Conservation (phyloP, 495 filamentous ascomycete species). For the Aspergillus baeticus region DNA sequence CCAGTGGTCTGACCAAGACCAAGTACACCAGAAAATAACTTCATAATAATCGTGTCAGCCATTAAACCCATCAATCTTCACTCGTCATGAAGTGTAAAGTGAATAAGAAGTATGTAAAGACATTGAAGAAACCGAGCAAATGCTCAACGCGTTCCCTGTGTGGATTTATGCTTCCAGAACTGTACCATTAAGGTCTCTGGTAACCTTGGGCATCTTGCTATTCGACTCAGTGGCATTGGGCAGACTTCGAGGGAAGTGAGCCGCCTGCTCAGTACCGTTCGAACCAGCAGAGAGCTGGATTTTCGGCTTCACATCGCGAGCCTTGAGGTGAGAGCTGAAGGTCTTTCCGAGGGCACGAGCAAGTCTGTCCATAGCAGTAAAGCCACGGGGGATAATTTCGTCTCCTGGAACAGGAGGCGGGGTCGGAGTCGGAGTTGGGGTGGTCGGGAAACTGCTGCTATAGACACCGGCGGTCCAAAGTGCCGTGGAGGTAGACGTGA, state of each 20-base stretch:
- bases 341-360: constrained; percentile 8
- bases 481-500: constrained; percentile 17
- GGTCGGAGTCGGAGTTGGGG: constrained; percentile 3
- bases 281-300: neutral
- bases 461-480: neutral
- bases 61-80: constrained; percentile 1
- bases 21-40: neutral
- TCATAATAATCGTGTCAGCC: neutral
- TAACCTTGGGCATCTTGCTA: neutral
- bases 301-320: constrained; percentile 3
- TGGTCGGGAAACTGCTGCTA: neutral
- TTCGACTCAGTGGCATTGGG: constrained; percentile 12
- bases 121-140: neutral
- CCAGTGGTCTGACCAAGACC: neutral
- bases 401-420: constrained; percentile 5
- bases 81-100: neutral
- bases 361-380: constrained; percentile 7
- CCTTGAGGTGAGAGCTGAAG: neutral
- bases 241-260: constrained; percentile 8
- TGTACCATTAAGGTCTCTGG: constrained; percentile 12
- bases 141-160: constrained; percentile 1
- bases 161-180: constrained; percentile 1
- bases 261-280: constrained; percentile 11
- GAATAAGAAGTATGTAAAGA: neutral
- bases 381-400: neutral